Evolutionary conservation across 1,284 basidiomycete species (phyloP), one percentile per base, ranked within the genome.

Genomic region (Pholiota adiposa): DNA sequence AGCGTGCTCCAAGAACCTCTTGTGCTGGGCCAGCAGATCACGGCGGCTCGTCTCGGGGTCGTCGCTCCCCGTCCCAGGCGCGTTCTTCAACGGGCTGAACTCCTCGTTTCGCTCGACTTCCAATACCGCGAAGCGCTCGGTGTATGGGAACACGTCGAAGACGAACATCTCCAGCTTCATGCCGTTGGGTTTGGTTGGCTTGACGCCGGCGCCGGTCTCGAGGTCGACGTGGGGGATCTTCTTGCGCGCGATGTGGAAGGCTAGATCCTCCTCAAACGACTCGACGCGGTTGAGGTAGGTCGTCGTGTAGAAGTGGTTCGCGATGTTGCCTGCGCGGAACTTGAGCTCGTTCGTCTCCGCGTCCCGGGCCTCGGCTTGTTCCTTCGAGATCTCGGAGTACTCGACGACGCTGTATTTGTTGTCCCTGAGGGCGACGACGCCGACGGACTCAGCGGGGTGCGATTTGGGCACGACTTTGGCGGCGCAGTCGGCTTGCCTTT

Each of bases 81-180:
- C 97, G 70, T 99, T 99, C 83, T 99, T 99, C 70, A 99, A 78
- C 33, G 96, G 96, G 64, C 92, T 95, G 70, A 99, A 99, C 77
- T 99, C 97, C 62, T 97, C 93, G 61, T 83, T 80, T 53, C 97
- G 83, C 53, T 86, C 85, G 41, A 98, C 95, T 75, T 98, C 96
- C 73, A 98, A 79, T 31, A 98, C 93, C 40, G 90, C 86, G 60
- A 99, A 93, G 57, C 79, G 82, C 69, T 88, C 77, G 48, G 94
- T 93, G 79, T 89, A 96, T 5, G 97, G 97, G 83, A 99, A 98
- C 51, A 99, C 97, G 77, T 99, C 97, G 71, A 99, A 99, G 53
- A 99, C 92, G 77, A 99, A 99, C 77, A 98, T 83, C 77, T 99
- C 97, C 65, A 99, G 87, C 79, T 99, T 99, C 93, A 99, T 97